Percentiles rank a stretch among this genome's conserved stretches.
Evolutionary conservation across 352 stramenopile species (phyloP).

Genomic region (Pythium scleroteichum): DNA sequence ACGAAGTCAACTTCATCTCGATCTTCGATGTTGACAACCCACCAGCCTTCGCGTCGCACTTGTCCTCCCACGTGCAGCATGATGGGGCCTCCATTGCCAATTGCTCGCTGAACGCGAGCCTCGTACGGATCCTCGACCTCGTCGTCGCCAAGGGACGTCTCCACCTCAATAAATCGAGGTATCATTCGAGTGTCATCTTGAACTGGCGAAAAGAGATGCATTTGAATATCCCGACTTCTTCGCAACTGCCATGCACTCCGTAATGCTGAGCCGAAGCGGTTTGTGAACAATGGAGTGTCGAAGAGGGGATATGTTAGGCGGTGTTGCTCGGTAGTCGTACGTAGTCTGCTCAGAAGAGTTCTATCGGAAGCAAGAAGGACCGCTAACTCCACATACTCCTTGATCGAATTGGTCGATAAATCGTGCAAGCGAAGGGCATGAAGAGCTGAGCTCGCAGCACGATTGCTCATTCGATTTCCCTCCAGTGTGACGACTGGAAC

Average conservation of each 20-base stretch:
- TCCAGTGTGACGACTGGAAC: slow-evolving; percentile 75
- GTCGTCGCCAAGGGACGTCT: slow-evolving; percentile 38
- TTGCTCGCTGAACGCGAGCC: slow-evolving; percentile 30
- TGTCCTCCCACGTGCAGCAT: slow-evolving; percentile 69
- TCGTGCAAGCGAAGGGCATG: slow-evolving; percentile 51
- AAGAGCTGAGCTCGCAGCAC: slow-evolving; percentile 56
- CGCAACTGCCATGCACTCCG: slow-evolving; percentile 44
- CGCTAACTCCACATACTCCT: slow-evolving; percentile 81
- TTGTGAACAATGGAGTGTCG: slow-evolving; percentile 56
- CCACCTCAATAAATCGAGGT: slow-evolving; percentile 37
- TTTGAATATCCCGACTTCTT: slow-evolving; percentile 20
- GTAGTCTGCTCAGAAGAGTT: slow-evolving; percentile 37
- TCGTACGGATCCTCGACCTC: slow-evolving; percentile 44
- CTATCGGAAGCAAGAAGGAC: slow-evolving; percentile 47
- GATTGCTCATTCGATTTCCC: slow-evolving; percentile 68
- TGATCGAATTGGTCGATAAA: slow-evolving; percentile 64
- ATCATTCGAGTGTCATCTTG: slow-evolving; percentile 14
- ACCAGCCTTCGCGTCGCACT: slow-evolving; percentile 46
- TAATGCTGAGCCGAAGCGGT: slow-evolving; percentile 48
- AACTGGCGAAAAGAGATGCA: slow-evolving; percentile 50
- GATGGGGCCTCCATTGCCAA: slow-evolving; percentile 36
- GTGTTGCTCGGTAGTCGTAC: slow-evolving; percentile 41
- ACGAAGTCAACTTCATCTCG: slow-evolving; percentile 57
- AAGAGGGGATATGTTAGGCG: slow-evolving; percentile 59
- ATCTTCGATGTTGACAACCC: slow-evolving; percentile 67